Percentiles rank a stretch among this genome's conserved stretches.
These are phyloP conservation scores for Magnusiomyces fungicola DNA, from an alignment of 1,139 yeast species.

Conservation along the genomic window DNA sequence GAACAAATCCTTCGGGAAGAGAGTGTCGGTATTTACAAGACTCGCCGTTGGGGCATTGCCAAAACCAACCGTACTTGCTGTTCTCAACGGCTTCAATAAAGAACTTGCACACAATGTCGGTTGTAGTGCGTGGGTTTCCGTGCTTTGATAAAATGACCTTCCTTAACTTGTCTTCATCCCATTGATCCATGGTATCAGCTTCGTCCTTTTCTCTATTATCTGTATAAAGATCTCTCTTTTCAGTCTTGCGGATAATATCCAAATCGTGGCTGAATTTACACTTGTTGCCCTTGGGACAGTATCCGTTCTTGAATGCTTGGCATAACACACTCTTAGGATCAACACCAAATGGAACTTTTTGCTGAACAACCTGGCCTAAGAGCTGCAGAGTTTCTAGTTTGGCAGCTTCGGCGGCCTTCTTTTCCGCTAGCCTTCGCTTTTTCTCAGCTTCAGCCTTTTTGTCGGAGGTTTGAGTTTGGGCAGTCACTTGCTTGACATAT, in stretches of 20 bases:
- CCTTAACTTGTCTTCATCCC: conserved; percentile 96
- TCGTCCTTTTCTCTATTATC: conserved; percentile 75
- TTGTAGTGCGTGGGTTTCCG: conserved; percentile 89
- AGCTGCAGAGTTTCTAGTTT: conserved; percentile 79
- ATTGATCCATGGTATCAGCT: conserved; percentile 84
- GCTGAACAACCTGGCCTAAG: conserved; percentile 58
- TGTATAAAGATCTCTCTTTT: conserved; percentile 85
- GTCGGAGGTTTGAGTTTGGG: conserved; percentile 51
- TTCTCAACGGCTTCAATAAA: conserved; percentile 97
- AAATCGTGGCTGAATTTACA: conserved; percentile 91
- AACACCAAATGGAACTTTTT: conserved; percentile 93
- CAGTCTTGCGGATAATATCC: conserved; percentile 77
- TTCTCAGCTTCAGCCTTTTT: conserved; percentile 73
- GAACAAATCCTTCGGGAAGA: conserved; percentile 93
- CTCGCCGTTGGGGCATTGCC: conserved; percentile 96
- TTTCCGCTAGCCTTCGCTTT: conserved; percentile 71
- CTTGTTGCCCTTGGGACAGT: conserved; percentile 80
- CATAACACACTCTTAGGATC: conserved; percentile 94
- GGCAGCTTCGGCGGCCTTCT: conserved; percentile 85
- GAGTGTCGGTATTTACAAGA: conserved; percentile 93
- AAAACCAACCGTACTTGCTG: conserved; percentile 98
- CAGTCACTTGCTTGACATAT: conserved; percentile 69
- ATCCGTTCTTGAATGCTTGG: conserved; percentile 82
- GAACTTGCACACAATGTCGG: conserved; percentile 88
- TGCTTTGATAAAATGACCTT: conserved; percentile 83